Evolutionary conservation across 768 basidiomycete genomes (phyloP).

Genomic region (Lactifluus echinatus): DNA sequence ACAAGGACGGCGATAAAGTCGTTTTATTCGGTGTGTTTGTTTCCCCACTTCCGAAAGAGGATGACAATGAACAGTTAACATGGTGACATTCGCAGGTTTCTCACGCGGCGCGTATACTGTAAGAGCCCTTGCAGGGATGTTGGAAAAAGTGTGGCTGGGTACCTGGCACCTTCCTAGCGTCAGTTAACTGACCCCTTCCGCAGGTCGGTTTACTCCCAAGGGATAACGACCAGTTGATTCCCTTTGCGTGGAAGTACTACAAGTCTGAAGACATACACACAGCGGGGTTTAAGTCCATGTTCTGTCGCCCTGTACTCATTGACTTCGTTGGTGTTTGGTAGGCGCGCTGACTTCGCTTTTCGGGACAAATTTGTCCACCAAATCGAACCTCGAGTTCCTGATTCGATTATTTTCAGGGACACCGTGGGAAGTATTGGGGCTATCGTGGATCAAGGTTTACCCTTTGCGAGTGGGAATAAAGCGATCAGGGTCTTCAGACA

Average conservation of each 20-base stretch:
- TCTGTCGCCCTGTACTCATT: conserved; percentile 56
- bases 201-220: conserved; percentile 49
- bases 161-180: no score
- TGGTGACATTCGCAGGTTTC: conserved; percentile 44
- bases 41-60: no score
- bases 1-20: conserved; percentile 60
- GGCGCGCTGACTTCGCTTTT: no score
- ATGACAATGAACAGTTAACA: no score
- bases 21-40: conserved; percentile 59
- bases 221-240: conserved; percentile 59
- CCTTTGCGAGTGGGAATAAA: conserved; percentile 57
- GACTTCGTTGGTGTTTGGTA: conserved; percentile 81
- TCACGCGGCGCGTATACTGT: conserved; percentile 62
- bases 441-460: conserved; percentile 46
- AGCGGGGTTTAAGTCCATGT: conserved; percentile 64
- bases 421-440: conserved; percentile 72
- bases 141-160: conserved; percentile 44
- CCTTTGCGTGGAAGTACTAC: conserved; percentile 70
- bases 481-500: conserved; percentile 68
- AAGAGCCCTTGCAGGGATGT: conserved; percentile 66
- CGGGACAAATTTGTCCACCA: no score
- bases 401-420: no score
- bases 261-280: conserved; percentile 39
- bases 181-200: no score
- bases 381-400: no score